Percentiles rank a stretch among this genome's conserved stretches.
Evolutionary conservation across 148 eudicot species (phyloP).

Genomic region (Amaranthus hypochondriacus): DNA sequence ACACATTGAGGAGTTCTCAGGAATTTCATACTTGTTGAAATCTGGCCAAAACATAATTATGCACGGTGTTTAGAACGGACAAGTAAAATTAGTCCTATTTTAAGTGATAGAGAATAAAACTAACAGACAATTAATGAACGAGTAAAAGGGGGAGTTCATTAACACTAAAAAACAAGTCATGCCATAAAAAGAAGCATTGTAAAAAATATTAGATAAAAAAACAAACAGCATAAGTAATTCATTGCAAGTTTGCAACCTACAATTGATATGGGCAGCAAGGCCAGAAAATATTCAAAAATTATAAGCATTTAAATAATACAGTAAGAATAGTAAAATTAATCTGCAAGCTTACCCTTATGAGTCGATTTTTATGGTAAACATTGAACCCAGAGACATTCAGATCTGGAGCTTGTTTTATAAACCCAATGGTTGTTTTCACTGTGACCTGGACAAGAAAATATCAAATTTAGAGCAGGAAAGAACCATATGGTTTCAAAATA

Average conservation of each 20-base stretch:
- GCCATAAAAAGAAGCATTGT: neutral
- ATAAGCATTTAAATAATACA: neutral
- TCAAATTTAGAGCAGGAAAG: slow-evolving; percentile 3
- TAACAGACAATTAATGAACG: neutral
- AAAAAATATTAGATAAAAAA: neutral
- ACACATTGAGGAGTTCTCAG: neutral
- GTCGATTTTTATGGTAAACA: slow-evolving; percentile 95
- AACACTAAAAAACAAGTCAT: neutral
- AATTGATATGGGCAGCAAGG: neutral
- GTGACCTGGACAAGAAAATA: slow-evolving; percentile 39
- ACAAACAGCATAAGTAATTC: neutral
- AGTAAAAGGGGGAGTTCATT: neutral
- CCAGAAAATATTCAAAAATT: neutral
- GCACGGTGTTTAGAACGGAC: neutral
- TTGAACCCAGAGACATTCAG: slow-evolving; percentile 73
- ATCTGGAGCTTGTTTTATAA: slow-evolving; percentile 82
- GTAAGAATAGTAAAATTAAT: neutral
- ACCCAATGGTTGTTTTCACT: slow-evolving; percentile 70
- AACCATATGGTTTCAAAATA: neutral
- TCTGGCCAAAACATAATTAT: neutral
- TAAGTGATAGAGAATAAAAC: neutral
- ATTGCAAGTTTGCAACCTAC: neutral
- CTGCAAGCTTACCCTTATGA: slow-evolving; percentile 71
- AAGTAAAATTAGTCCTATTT: neutral
- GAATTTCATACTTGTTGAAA: neutral